These are phyloP conservation scores for Phytophthora boehmeriae DNA, from an alignment of 352 stramenopile genomes.

Conservation along the genomic window DNA sequence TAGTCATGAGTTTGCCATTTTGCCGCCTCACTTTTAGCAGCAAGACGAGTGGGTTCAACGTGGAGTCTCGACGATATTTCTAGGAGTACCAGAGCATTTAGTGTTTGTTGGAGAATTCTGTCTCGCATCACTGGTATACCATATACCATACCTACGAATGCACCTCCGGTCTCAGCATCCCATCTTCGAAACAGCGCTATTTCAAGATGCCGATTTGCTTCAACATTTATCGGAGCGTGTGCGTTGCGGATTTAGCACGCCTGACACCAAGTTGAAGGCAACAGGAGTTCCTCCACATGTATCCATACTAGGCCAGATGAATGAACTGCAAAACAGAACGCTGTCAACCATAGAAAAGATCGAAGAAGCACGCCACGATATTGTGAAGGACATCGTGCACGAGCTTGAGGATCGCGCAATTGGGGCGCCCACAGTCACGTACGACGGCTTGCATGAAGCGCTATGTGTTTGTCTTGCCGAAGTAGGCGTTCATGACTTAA, in stretches of 20 bases:
- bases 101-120: constrained; percentile 12
- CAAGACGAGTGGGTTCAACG: constrained; percentile 1
- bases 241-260: constrained; percentile 5
- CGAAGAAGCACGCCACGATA: not conserved
- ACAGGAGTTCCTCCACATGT: constrained; percentile 20
- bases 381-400: constrained; percentile 10
- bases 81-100: constrained; percentile 1
- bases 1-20: constrained; percentile 15
- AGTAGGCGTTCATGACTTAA: constrained; percentile 3
- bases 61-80: constrained; percentile 13
- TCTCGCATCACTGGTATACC: constrained; percentile 14
- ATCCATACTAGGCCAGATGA: constrained; percentile 17
- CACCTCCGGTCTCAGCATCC: constrained; percentile 1
- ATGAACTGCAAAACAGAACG: constrained; percentile 1
- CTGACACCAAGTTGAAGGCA: constrained; percentile 2
- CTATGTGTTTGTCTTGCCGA: constrained; percentile 3
- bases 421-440: constrained; percentile 2
- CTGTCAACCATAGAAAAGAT: constrained; percentile 15
- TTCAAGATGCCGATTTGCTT: constrained; percentile 8
- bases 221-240: not conserved
- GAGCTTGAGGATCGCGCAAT: constrained; percentile 14
- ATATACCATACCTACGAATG: not conserved
- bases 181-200: constrained; percentile 9
- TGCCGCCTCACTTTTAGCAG: constrained; percentile 25
- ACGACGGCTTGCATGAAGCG: constrained; percentile 5